phyloP scores from a whole-genome alignment of 371 early-diverging fungal genomes.

The Mortierella sp. region DNA sequence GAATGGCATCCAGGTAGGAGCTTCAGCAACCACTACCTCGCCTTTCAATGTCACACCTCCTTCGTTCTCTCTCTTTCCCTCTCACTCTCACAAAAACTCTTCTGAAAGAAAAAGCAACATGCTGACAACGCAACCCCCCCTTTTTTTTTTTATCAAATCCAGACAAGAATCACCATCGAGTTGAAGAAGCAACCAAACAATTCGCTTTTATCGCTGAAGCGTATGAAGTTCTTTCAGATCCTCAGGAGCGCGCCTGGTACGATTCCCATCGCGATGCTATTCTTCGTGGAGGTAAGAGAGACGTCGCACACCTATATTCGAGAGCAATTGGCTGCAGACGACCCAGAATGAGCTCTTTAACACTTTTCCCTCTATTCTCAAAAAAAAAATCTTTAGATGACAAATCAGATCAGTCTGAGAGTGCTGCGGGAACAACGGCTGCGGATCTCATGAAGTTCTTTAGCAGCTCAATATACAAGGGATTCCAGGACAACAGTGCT shows the following conservation, averaged over 20 bases:
- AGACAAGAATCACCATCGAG: slow-evolving; percentile 90
- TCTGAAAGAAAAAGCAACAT: no score
- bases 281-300: slow-evolving; percentile 74
- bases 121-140: no score
- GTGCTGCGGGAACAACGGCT: slow-evolving; percentile 66
- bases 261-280: slow-evolving; percentile 88
- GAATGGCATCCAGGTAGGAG: slow-evolving; percentile 88
- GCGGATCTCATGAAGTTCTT: slow-evolving; percentile 81
- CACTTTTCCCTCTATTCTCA: background rate
- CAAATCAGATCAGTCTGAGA: slow-evolving; percentile 49
- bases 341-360: no score
- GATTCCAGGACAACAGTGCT: slow-evolving; percentile 74
- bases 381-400: slow-evolving; percentile 22
- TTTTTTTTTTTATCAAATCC: background rate
- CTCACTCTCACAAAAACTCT: no score
- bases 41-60: background rate
- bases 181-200: slow-evolving; percentile 86
- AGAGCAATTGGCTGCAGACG: no score
- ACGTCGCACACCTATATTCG: no score
- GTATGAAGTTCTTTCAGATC: slow-evolving; percentile 89
- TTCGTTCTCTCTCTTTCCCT: background rate
- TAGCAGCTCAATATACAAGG: slow-evolving; percentile 71
- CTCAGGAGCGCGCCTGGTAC: slow-evolving; percentile 94
- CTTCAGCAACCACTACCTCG: background rate
- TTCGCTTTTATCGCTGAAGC: slow-evolving; percentile 93